phyloP scores from a whole-genome alignment of 441 rosid species.

The Cnidoscolus chayamansa region DNA sequence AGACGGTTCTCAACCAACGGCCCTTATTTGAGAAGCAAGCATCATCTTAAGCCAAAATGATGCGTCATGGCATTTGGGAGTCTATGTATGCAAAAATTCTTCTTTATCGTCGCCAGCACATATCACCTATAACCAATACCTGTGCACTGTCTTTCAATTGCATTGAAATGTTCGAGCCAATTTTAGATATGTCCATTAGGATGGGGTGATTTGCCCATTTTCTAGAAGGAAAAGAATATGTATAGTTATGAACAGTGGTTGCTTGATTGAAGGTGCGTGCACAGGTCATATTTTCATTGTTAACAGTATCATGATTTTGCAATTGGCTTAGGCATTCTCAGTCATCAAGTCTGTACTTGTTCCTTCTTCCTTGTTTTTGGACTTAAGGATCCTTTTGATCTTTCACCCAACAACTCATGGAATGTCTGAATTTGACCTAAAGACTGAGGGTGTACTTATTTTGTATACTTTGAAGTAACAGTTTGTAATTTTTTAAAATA shows the following conservation, averaged over 20 bases:
- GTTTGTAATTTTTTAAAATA: conserved; percentile 22
- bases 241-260: conserved; percentile 40
- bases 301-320: conserved; percentile 30
- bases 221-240: conserved; percentile 20
- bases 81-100: conserved; percentile 46
- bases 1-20: not conserved
- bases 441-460: conserved; percentile 29
- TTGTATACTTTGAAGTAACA: conserved; percentile 31
- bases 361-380: conserved; percentile 13
- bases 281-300: conserved; percentile 31
- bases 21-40: conserved; percentile 30
- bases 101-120: conserved; percentile 34
- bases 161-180: conserved; percentile 34
- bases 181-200: conserved; percentile 20
- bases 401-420: conserved; percentile 21
- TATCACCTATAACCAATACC: conserved; percentile 38
- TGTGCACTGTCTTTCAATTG: conserved; percentile 44
- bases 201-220: conserved; percentile 26
- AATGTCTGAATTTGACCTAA: conserved; percentile 33
- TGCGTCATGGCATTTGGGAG: conserved; percentile 29
- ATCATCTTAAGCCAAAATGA: conserved; percentile 35
- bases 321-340: conserved; percentile 26
- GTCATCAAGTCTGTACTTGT: conserved; percentile 32
- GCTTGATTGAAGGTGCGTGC: conserved; percentile 44
- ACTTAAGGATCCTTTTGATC: conserved; percentile 30